phyloP scores from a whole-genome alignment of 306 rosid genomes.

The Casuarina cunninghamiana region DNA sequence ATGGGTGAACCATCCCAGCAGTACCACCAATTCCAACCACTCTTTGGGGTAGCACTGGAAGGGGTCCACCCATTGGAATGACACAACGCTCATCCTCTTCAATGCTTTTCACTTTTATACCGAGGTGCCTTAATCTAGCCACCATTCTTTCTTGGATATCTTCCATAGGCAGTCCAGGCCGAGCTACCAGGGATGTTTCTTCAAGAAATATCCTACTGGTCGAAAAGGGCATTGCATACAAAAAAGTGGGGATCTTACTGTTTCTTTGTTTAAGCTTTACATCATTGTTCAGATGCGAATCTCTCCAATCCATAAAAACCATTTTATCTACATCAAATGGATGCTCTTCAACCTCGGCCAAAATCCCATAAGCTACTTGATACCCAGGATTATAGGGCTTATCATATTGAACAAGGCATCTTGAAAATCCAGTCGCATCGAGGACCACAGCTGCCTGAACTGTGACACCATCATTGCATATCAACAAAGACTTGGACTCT shows the following conservation, averaged over 20 bases:
- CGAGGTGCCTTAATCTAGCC: conserved; percentile 81
- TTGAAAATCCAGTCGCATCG: conserved; percentile 96
- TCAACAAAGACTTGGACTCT: conserved; percentile 70
- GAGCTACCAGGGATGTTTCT: conserved; percentile 94
- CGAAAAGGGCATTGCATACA: conserved; percentile 98
- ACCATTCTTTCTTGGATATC: conserved; percentile 95
- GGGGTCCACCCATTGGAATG: conserved; percentile 98
- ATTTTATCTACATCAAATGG: conserved; percentile 90
- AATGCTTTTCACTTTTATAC: conserved; percentile 83
- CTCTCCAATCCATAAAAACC: conserved; percentile 99
- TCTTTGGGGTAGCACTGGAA: conserved; percentile 91
- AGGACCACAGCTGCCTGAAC: conserved; percentile 91
- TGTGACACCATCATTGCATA: conserved; percentile 87
- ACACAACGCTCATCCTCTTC: conserved; percentile 97
- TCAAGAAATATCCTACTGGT: conserved; percentile 83
- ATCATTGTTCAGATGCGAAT: conserved; percentile 66
- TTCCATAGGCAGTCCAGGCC: conserved; percentile 78
- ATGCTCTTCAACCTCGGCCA: conserved; percentile 94
- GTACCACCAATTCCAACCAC: conserved; percentile 98
- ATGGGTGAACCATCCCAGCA: conserved; percentile 99
- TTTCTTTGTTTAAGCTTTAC: conserved; percentile 67
- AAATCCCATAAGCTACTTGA: conserved; percentile 96
- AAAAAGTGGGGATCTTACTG: conserved; percentile 77
- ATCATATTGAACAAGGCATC: conserved; percentile 88
- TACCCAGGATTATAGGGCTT: conserved; percentile 95